Evolutionary conservation across 208 protist species (phyloP).

Genomic region (Trypanosoma melophagium): DNA sequence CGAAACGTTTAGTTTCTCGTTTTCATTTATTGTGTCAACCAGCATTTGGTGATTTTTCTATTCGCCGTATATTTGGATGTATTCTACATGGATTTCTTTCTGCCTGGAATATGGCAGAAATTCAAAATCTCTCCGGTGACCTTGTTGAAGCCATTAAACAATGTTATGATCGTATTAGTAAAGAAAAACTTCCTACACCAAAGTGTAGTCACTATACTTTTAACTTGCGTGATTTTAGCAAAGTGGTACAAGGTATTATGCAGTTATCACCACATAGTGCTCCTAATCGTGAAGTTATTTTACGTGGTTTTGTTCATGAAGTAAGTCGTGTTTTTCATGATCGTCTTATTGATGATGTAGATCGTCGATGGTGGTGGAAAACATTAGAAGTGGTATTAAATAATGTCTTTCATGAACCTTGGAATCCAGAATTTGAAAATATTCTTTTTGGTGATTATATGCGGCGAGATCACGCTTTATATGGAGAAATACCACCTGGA

Average conservation of each 20-base stretch:
- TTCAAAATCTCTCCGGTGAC: slow-evolving; percentile 50
- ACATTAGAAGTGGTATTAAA: slow-evolving; percentile 59
- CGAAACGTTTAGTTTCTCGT: slow-evolving; percentile 89
- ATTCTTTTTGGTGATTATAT: slow-evolving; percentile 93
- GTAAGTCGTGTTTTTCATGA: slow-evolving; percentile 96
- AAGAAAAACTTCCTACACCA: slow-evolving; percentile 96
- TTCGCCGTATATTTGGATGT: slow-evolving; percentile 94
- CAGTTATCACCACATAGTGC: slow-evolving; percentile 77
- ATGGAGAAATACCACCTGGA: slow-evolving; percentile 68
- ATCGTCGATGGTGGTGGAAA: slow-evolving; percentile 92
- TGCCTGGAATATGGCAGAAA: slow-evolving; percentile 54
- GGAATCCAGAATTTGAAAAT: slow-evolving; percentile 60
- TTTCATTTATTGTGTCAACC: slow-evolving; percentile 95
- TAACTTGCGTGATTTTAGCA: slow-evolving; percentile 97
- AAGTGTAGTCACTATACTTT: slow-evolving; percentile 99
- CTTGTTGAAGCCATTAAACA: slow-evolving; percentile 92
- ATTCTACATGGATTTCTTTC: slow-evolving; percentile 93
- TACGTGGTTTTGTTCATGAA: slow-evolving; percentile 95
- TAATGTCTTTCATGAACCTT: slow-evolving; percentile 60
- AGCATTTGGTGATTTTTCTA: slow-evolving; percentile 81
- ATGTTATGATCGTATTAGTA: slow-evolving; percentile 94
- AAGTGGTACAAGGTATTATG: slow-evolving; percentile 96
- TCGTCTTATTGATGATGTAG: slow-evolving; percentile 91
- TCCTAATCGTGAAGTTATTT: slow-evolving; percentile 41
- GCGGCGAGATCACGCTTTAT: slow-evolving; percentile 84